Base-by-base conservation (phyloP, 2,329 filamentous ascomycete genomes). In the Venturia pyrina region DNA sequence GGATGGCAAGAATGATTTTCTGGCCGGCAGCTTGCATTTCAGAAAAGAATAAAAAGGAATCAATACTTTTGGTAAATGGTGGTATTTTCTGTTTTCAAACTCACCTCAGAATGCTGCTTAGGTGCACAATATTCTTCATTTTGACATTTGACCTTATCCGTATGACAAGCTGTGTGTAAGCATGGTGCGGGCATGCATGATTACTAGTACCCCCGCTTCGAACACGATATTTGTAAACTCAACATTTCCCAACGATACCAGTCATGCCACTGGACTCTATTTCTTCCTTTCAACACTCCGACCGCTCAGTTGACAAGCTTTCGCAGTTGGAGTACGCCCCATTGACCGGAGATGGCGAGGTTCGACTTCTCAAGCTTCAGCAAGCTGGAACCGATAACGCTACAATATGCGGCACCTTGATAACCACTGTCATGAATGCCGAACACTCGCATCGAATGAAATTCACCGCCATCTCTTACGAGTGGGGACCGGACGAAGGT, bases 391-490 rank as follows among this genome's bases (percentile, higher is more conserved):
- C 5, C 11, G 15, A 50, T 28, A 34, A 48, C 40, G 61, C n/a
- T n/a, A 34, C 34, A n/a, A 50, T 48, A 40, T 32, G 3, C 6
- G 40, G 61, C 11, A 50, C 37, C 28, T 44, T 63, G 11, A 11
- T 32, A 13, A 46, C 17, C 19, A 19, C n/a, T 28, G 24, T 34
- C 41, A 7, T 37, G 28, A 15, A 63, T 15, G 41, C 15, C 5
- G 40, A 28, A 1, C n/a, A 1, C 60, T 17, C 11, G 15, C 19
- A 4, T 21, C 4, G 32, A 13, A n/a, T 21, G 28, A 8, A 19
- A 34, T 61, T 40, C 32, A 61, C 57, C 19, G 61, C 61, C 19
- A 8, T 63, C 17, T 63, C 61, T 43, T 63, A 63, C 24, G 44
- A 44, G 21, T 63, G 40, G 61, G 61, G 40, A 10, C 21, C 61